Evolutionary conservation across 805 yeast genomes (phyloP).

Genomic region (Zygosaccharomyces kombuchaensis): DNA sequence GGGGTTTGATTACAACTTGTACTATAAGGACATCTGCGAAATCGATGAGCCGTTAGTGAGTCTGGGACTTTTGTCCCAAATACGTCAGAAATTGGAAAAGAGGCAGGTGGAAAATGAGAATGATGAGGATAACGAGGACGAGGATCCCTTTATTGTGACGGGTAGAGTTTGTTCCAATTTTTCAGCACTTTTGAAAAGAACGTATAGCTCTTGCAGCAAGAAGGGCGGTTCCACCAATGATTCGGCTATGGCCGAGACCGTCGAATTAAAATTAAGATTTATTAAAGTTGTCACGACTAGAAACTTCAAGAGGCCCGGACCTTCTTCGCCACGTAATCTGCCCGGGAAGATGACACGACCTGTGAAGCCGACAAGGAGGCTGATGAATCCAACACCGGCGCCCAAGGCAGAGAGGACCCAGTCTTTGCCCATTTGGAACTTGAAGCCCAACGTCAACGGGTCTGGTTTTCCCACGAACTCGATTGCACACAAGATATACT

Average conservation of each 20-base stretch:
- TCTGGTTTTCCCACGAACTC: slow-evolving; percentile 27
- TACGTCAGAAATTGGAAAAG: slow-evolving; percentile 21
- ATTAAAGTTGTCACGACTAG: slow-evolving; percentile 24
- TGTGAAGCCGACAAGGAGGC: slow-evolving; percentile 24
- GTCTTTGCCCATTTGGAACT: slow-evolving; percentile 40
- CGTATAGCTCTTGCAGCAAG: slow-evolving; percentile 21
- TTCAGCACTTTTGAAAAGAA: slow-evolving; percentile 30
- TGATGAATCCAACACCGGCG: slow-evolving; percentile 43
- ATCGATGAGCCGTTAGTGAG: slow-evolving; percentile 36
- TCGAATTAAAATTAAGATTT: slow-evolving; percentile 34
- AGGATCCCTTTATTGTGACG: slow-evolving; percentile 24
- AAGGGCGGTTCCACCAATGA: slow-evolving; percentile 10
- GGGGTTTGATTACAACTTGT: slow-evolving; percentile 32
- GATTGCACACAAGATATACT: slow-evolving; percentile 34
- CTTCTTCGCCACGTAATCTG: slow-evolving; percentile 5
- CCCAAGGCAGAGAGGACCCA: slow-evolving; percentile 45
- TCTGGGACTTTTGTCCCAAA: slow-evolving; percentile 32
- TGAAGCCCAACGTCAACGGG: slow-evolving; percentile 15
- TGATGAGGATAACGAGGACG: slow-evolving; percentile 21
- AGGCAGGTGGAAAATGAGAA: slow-evolving; percentile 13
- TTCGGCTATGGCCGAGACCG: slow-evolving; percentile 23
- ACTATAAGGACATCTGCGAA: slow-evolving; percentile 34
- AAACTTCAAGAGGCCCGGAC: slow-evolving; percentile 8
- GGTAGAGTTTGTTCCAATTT: slow-evolving; percentile 37
- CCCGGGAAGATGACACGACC: slow-evolving; percentile 14